Evolutionary conservation across 371 early-diverging fungal genomes (phyloP), one percentile per base, ranked within the genome.

Genomic region (Mucor lusitanicus): DNA sequence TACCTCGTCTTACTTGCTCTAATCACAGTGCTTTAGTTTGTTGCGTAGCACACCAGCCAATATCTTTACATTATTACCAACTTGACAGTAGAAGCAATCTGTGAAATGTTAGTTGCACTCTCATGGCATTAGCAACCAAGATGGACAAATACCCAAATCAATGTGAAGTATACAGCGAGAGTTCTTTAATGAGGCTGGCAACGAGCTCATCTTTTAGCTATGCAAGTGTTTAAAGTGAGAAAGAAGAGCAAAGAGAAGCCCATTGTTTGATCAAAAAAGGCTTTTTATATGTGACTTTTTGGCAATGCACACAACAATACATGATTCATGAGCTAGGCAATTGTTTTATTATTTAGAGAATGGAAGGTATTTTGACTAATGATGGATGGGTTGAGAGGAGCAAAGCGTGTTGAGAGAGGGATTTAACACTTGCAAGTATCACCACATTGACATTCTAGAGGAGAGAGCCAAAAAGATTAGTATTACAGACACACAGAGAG

Each of bases 61-160:
- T 21, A 28, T 3, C n/a, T n/a, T 27, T 40, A 40, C 54, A 59
- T 17, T 7, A 19, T 39, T 59, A 85, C 92, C 91, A 58, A 91
- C 91, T 87, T 92, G 92, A 56, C 88, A 88, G 72, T 89, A 91
- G 71, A 91, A 92, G 61, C 90, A 90, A 71, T 92, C 92, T 88
- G 74, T 19, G 25, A 9, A 39, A 39, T 42, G 8, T 40, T 40
- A 48, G 15, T 53, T 53, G 53, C 13, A 12, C 12, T 9, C 11
- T 3, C 12, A 30, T 13, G 32, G 19, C 13, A 13, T 12, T 50
- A 50, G 37, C 19, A 25, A 6, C n/a, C 3, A 19, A 42, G 46
- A 19, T 6, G 0, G 25, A 62, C 42, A 72, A 64, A 68, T 80
- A 86, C 87, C 87, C 21, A 85, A 70, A 68, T 87, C 87, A 56